Evolutionary conservation across 768 basidiomycete genomes (phyloP).

Genomic region (Pulveroboletus sp.): DNA sequence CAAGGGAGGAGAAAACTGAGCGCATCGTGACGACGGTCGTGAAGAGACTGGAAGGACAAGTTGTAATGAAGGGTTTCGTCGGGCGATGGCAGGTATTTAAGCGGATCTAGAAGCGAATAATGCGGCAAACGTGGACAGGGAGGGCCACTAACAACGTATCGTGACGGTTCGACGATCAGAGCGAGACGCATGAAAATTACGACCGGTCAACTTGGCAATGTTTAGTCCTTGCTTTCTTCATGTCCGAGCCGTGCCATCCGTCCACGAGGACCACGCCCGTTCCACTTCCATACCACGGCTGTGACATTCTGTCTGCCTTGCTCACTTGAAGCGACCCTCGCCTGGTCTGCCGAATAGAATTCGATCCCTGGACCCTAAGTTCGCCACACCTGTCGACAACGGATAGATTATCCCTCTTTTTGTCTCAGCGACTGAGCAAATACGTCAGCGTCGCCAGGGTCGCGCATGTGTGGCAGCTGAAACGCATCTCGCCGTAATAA

Average conservation of each 20-base stretch:
- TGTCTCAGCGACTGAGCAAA: too few relatives aligned
- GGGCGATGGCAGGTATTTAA: constrained; percentile 21
- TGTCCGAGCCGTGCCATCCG: constrained; percentile 15
- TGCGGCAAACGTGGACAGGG: constrained; percentile 7
- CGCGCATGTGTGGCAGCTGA: neutral
- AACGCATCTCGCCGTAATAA: neutral
- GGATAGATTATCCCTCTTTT: too few relatives aligned
- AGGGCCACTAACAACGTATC: constrained; percentile 1
- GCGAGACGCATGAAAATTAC: constrained; percentile 11
- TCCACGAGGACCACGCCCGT: constrained; percentile 13
- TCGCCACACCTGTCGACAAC: too few relatives aligned
- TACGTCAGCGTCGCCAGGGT: neutral
- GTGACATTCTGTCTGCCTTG: neutral
- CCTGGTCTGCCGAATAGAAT: neutral
- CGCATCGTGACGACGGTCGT: constrained; percentile 14
- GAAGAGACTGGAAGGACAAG: neutral
- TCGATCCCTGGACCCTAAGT: too few relatives aligned
- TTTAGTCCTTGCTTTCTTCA: constrained; percentile 13
- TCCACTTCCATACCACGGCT: neutral
- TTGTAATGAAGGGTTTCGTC: neutral
- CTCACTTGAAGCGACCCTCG: neutral
- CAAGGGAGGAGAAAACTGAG: constrained; percentile 4
- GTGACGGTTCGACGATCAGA: too few relatives aligned
- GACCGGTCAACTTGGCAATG: constrained; percentile 1
- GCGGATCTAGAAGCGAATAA: constrained; percentile 21